Conservation (phyloP, 2,329 filamentous ascomycete species). For the Diaporthe nobilis region DNA sequence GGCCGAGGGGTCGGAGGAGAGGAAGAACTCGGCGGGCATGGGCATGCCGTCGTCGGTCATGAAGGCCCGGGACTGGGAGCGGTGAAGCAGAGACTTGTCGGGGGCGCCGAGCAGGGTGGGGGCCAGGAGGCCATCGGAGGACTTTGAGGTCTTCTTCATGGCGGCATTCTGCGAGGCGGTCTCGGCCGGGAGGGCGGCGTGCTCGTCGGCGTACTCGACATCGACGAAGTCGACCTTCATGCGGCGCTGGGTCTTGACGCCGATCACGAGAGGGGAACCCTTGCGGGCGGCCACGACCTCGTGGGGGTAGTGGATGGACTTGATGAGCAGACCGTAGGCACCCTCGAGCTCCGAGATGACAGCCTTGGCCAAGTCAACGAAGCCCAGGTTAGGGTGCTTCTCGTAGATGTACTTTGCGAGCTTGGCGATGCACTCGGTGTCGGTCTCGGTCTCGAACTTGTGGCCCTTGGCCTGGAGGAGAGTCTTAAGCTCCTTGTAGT, state of each 20-base stretch:
- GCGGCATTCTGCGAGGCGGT: slow-evolving; percentile 96
- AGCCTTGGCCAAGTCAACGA: slow-evolving; percentile 96
- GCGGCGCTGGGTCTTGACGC: slow-evolving; percentile 96
- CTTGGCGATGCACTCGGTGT: slow-evolving; percentile 99
- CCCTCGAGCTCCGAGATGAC: slow-evolving; percentile 99
- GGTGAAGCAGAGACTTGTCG: slow-evolving; percentile 98
- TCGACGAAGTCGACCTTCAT: slow-evolving; percentile 99
- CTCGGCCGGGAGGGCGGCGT: slow-evolving; percentile 88
- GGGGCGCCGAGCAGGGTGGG: slow-evolving; percentile 85
- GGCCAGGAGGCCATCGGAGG: slow-evolving; percentile 75
- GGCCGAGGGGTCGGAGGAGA: slow-evolving; percentile 97
- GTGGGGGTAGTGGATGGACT: slow-evolving; percentile 98
- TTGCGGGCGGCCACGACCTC: slow-evolving; percentile 98
- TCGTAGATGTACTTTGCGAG: slow-evolving; percentile 98
- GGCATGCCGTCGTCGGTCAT: slow-evolving; percentile 98
- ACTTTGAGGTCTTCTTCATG: slow-evolving; percentile 90
- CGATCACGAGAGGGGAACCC: slow-evolving; percentile 96
- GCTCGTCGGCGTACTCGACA: slow-evolving; percentile 94
- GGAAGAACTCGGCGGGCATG: slow-evolving; percentile 99
- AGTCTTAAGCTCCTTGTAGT: slow-evolving; percentile 99
- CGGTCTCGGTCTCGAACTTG: slow-evolving; percentile 98
- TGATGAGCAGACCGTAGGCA: slow-evolving; percentile 96
- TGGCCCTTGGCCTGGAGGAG: slow-evolving; percentile 95
- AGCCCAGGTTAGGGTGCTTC: slow-evolving; percentile 92
- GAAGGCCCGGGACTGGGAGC: slow-evolving; percentile 98